Evolutionary conservation across 192 early-diverging fungal species (phyloP), one percentile per base, ranked within the genome.

Genomic region (Pilobolus umbonatus): DNA sequence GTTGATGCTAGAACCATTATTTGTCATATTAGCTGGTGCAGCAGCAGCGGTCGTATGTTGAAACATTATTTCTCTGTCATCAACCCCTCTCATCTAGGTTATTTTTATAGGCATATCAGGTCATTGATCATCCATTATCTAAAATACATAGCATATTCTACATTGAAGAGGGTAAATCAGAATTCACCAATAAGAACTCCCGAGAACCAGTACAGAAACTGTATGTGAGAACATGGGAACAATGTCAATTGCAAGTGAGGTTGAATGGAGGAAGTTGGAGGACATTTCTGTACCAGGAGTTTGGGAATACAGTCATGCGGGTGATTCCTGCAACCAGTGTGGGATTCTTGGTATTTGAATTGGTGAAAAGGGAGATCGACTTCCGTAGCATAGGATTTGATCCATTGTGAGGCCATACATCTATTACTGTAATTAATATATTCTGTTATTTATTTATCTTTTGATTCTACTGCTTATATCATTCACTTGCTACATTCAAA

Each of bases 101-200:
- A 40, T 17, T 17, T 8, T 14, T 7, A 7, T 59, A 73, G 71
- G 87, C 85, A 1, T 90, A 90, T 64, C 88, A 90, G 57, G 64
- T 74, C 1, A 72, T 88, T 22, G 88, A 90, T 29, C 84, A 85
- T 46, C 88, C 88, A 0, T 57, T 90, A 17, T 80, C 84, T 47
- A 82, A 77, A 38, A 79, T 90, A 49, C 80, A 82, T 4, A 75
- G 72, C 35, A 80, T 86, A 5, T 80, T 90, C 39, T 82, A 81
- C 30, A 75, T 85, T 8, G 83, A 85, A 43, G 80, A 86, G 42
- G 80, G 81, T 3, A 72, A 80, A 32, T 61, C 78, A 1, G 73
- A 76, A 32, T 78, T 64, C 31, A 50, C 71, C 4, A 68, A 80
- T 34, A 70, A 74, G 3, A 60, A 63, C 32, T 62, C 56, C 17